Evolutionary conservation across 768 basidiomycete species (phyloP).

Genomic region (Tricholoma bakamatsutake): DNA sequence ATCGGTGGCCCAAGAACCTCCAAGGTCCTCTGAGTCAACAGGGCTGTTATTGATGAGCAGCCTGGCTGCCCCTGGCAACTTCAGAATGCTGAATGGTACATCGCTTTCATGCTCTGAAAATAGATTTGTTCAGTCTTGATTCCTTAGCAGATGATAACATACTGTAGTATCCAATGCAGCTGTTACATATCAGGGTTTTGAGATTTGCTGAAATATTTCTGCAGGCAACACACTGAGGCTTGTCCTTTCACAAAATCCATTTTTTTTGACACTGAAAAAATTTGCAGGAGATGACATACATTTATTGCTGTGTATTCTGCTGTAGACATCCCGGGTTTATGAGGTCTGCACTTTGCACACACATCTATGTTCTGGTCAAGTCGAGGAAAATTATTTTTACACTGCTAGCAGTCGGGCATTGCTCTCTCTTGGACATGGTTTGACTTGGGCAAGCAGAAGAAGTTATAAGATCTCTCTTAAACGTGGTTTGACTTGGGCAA

Average conservation of each 20-base stretch:
- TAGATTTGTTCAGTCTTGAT: no score
- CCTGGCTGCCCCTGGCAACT: no score
- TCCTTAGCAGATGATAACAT: no score
- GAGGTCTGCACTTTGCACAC: not conserved
- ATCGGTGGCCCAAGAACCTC: not conserved
- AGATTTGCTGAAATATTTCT: not conserved
- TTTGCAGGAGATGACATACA: not conserved
- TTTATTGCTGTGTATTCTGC: not conserved
- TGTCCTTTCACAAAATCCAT: not conserved
- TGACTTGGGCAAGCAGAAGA: no score
- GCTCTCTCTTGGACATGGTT: no score
- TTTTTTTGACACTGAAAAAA: not conserved
- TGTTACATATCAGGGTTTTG: no score
- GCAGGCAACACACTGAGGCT: not conserved
- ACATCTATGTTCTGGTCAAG: not conserved
- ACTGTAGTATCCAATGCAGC: no score
- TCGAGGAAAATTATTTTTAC: not conserved
- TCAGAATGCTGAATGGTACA: no score
- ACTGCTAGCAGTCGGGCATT: not conserved
- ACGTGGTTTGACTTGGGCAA: no score
- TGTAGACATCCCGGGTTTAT: not conserved
- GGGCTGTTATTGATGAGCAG: not conserved
- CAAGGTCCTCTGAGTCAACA: not conserved
- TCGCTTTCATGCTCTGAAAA: no score
- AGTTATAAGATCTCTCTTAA: no score